These are phyloP conservation scores for Mucor circinelloides DNA, from an alignment of 371 early-diverging fungal species.

Conservation along the genomic window DNA sequence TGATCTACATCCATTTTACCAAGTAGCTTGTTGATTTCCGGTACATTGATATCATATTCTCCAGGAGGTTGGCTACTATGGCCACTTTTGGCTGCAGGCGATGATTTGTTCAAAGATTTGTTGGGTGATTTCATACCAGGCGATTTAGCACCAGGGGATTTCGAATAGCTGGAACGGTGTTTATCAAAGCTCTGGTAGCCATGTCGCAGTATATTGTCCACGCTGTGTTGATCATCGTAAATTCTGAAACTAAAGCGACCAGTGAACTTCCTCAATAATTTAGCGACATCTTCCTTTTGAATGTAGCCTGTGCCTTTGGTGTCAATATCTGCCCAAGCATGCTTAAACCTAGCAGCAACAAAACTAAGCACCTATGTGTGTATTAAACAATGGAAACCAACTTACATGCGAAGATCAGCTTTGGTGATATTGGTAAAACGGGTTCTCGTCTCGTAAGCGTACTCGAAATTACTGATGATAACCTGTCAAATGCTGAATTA, in stretches of 20 bases:
- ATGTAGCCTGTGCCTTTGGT: slow-evolving; percentile 57
- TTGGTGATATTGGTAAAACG: slow-evolving; percentile 57
- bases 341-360: slow-evolving; percentile 41
- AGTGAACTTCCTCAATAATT: slow-evolving; percentile 44
- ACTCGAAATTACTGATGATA: slow-evolving; percentile 64
- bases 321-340: slow-evolving; percentile 63
- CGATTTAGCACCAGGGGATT: neutral
- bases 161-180: neutral
- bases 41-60: slow-evolving; percentile 18
- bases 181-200: neutral
- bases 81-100: neutral
- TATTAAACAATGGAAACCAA: neutral
- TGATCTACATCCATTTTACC: slow-evolving; percentile 26
- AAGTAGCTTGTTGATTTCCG: slow-evolving; percentile 29
- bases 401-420: slow-evolving; percentile 56
- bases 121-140: neutral
- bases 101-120: neutral
- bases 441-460: slow-evolving; percentile 59
- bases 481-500: slow-evolving; percentile 22
- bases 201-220: slow-evolving; percentile 6
- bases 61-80: neutral
- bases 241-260: slow-evolving; percentile 52
- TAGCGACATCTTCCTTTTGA: slow-evolving; percentile 49
- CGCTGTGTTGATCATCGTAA: slow-evolving; percentile 41
- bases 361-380: neutral